phyloP scores from a whole-genome alignment of 148 eudicot genomes.

The Euryodendron excelsum region DNA sequence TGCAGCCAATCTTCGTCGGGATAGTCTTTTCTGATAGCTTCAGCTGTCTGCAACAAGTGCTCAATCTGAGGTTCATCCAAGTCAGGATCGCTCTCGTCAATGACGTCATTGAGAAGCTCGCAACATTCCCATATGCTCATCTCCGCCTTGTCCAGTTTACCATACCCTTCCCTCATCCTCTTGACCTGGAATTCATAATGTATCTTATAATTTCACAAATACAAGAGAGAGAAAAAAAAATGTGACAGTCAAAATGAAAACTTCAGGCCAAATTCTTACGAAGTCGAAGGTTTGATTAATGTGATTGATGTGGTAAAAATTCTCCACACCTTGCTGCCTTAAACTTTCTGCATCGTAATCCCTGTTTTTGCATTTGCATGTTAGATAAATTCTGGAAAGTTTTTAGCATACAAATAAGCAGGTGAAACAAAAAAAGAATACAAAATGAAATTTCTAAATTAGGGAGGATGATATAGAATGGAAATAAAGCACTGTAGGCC shows the following conservation, averaged over 20 bases:
- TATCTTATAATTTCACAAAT: not conserved
- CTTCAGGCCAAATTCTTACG: constrained; percentile 34
- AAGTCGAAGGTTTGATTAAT: constrained; percentile 64
- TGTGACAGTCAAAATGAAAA: not conserved
- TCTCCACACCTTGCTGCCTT: constrained; percentile 70
- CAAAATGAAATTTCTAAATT: not conserved
- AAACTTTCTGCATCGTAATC: constrained; percentile 65
- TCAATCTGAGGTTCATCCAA: constrained; percentile 93
- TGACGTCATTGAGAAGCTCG: constrained; percentile 73
- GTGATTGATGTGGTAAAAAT: constrained; percentile 65
- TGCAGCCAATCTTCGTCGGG: constrained; percentile 94
- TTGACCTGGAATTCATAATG: constrained; percentile 48
- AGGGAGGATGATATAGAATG: not conserved
- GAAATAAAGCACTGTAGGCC: no score
- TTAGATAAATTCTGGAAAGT: not conserved
- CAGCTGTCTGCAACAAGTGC: constrained; percentile 90
- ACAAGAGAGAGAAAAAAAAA: not conserved
- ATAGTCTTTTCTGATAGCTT: constrained; percentile 78
- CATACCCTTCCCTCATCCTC: constrained; percentile 74
- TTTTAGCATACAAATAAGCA: not conserved
- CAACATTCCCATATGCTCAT: constrained; percentile 99
- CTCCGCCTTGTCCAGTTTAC: constrained; percentile 65
- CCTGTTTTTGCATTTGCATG: constrained; percentile 37
- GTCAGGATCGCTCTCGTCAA: constrained; percentile 94
- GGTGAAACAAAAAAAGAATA: not conserved